phyloP scores from a whole-genome alignment of 192 early-diverging fungal genomes.

The Podochytrium sp. region DNA sequence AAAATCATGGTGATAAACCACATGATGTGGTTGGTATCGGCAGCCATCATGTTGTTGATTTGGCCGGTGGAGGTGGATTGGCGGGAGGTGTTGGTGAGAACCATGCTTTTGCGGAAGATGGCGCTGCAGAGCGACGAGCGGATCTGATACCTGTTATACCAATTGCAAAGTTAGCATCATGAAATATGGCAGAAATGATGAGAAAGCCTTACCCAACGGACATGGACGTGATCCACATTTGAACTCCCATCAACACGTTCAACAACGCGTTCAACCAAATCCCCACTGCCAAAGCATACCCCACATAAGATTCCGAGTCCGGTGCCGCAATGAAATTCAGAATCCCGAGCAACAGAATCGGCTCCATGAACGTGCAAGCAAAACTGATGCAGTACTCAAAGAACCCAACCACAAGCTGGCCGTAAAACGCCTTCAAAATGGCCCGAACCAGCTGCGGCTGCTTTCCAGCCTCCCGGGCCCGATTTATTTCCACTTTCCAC shows the following conservation, averaged over 20 bases:
- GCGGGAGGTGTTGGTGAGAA: conserved; percentile 11
- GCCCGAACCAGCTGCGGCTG: conserved; percentile 18
- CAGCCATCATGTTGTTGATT: conserved; percentile 30
- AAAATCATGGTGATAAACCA: conserved; percentile 14
- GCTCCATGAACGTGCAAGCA: conserved; percentile 23
- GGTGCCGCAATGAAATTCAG: conserved; percentile 11
- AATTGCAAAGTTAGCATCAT: too few relatives aligned
- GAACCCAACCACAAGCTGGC: conserved; percentile 3
- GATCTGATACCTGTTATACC: conserved; percentile 35
- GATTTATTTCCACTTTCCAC: conserved; percentile 15
- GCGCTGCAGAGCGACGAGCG: conserved; percentile 20
- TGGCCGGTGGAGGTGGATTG: conserved; percentile 32
- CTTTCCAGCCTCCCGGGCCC: not conserved
- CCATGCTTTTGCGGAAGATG: conserved; percentile 32
- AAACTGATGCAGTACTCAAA: conserved; percentile 20
- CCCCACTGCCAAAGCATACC: conserved; percentile 14
- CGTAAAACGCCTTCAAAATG: conserved; percentile 16
- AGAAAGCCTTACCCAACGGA: conserved; percentile 10
- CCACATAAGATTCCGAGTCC: conserved; percentile 8
- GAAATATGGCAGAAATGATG: not conserved
- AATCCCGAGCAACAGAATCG: conserved; percentile 12
- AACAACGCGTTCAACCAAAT: conserved; percentile 21
- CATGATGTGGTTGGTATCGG: conserved; percentile 31
- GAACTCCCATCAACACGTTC: conserved; percentile 16
- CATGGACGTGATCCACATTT: conserved; percentile 26